Conservation (phyloP, 2,329 filamentous ascomycete species). For the Rugonectria rugulosa region DNA sequence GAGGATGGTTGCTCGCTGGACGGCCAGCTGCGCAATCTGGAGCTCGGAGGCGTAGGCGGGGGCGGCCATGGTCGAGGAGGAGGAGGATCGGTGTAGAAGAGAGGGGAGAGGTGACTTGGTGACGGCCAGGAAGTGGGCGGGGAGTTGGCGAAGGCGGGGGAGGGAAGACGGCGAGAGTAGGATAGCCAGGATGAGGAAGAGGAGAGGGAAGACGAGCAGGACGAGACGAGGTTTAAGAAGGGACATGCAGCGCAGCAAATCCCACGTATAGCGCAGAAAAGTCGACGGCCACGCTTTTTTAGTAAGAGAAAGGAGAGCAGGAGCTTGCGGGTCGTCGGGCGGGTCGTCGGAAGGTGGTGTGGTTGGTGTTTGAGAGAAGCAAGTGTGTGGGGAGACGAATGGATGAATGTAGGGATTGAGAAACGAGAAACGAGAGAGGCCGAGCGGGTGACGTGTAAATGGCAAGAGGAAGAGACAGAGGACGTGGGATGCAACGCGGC, state of each 20-base stretch:
- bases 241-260: constrained; percentile 18
- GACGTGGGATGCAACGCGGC: neutral
- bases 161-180: constrained; percentile 36
- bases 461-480: neutral
- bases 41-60: constrained; percentile 77
- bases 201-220: constrained; percentile 26
- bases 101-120: constrained; percentile 29
- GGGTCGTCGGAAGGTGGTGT: constrained; percentile 17
- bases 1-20: constrained; percentile 74
- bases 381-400: constrained; percentile 3
- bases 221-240: constrained; percentile 14
- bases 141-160: constrained; percentile 40
- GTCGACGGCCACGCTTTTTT: no score
- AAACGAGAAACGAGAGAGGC: neutral
- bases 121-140: constrained; percentile 32
- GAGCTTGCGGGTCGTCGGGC: constrained; percentile 21
- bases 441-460: constrained; percentile 13
- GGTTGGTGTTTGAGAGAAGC: constrained; percentile 6
- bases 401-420: constrained; percentile 6
- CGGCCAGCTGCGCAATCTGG: constrained; percentile 83
- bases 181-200: constrained; percentile 40
- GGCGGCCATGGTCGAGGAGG: constrained; percentile 43
- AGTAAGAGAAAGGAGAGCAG: neutral
- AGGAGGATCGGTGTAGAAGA: constrained; percentile 13
- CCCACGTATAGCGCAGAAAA: neutral